A percentile compares a stretch with the other conserved stretches of the same genome.
phyloP scores from a whole-genome alignment of 371 early-diverging fungal genomes.

The Mortierella sp. region DNA sequence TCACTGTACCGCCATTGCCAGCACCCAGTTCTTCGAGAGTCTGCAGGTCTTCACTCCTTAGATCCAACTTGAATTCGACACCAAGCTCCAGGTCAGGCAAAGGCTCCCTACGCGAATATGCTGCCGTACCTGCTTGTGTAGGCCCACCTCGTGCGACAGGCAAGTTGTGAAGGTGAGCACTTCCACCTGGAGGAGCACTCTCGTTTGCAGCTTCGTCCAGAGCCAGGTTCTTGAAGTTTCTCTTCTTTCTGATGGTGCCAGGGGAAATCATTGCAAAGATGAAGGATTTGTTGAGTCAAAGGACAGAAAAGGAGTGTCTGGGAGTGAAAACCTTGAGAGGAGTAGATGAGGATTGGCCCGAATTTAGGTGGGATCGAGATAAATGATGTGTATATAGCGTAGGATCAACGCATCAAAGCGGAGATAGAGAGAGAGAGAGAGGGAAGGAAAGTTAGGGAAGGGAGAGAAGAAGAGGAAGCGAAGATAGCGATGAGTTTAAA shows the following conservation, averaged over 20 bases:
- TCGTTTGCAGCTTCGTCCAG: slow-evolving; percentile 58
- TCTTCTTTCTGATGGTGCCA: slow-evolving; percentile 75
- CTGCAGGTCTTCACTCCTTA: slow-evolving; percentile 85
- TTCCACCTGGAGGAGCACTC: slow-evolving; percentile 46
- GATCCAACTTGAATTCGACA: slow-evolving; percentile 80
- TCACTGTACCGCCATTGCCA: slow-evolving; percentile 91
- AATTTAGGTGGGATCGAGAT: not conserved
- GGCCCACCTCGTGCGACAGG: slow-evolving; percentile 32
- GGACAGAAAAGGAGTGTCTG: not conserved
- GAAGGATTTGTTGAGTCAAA: not conserved
- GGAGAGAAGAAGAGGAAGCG: slow-evolving; percentile 1
- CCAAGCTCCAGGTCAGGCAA: slow-evolving; percentile 77
- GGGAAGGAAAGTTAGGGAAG: not conserved
- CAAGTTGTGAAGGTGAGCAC: slow-evolving; percentile 45
- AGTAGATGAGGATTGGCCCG: not conserved
- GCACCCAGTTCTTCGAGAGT: slow-evolving; percentile 85
- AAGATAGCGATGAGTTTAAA: not conserved
- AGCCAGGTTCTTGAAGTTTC: slow-evolving; percentile 80
- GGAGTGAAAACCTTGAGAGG: not conserved
- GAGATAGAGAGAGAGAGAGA: not conserved
- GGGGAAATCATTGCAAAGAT: slow-evolving; percentile 45
- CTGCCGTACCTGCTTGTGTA: slow-evolving; percentile 12
- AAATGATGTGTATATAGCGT: not conserved
- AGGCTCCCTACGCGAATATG: slow-evolving; percentile 51
- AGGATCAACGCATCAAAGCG: not conserved